Evolutionary conservation across 495 filamentous ascomycete genomes (phyloP), one percentile per base, ranked within the genome.

Genomic region (Lophium mytilinum): DNA sequence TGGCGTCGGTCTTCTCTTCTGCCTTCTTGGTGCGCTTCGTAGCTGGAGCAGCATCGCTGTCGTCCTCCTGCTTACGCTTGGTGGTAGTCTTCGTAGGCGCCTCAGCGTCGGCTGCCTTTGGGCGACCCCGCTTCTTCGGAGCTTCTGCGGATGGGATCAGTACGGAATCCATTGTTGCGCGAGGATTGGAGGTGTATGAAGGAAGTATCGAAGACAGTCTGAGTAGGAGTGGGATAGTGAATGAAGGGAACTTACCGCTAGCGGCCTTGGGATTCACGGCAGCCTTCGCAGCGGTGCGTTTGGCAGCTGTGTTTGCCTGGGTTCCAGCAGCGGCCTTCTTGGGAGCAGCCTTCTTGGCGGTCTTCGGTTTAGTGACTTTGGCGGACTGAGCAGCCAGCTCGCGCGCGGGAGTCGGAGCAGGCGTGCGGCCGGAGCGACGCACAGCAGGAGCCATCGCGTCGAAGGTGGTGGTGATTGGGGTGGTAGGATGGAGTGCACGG

Each of bases 101-200:
- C 9, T 46, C 49, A 4, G 47, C 24, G 14, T 46, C 36, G 3
- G 33, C 39, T 41, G 55, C 58, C 58, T 58, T 61, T 1, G 62
- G 33, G 55, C 62, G 62, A 17, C 57, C 58, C 21, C 52, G 58
- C 21, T 48, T 48, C 15, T 9, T 33, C 1, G 45, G 33, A 7
- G 15, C 19, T 6, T 48, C 45, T 48, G 21, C 14, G 2, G 45
- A 2, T 4, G 33, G 9, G 21, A 30, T 48, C 14, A 48, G 45
- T 8, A 30, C 14, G 6, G 21, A 14, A 24, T 19, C 30, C 19
- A 48, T 17, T 1, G 39, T 24, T 18, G 45, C 4, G 33, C 19
- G 17, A 49, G 24, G 24, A 2, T 30, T 6, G 33, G 15, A 37
- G 11, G 3, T 11, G 34, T 17, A n/a, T 18, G 33, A 18, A 30